Evolutionary conservation across 2,329 filamentous ascomycete species (phyloP), one percentile per base, ranked within the genome.

Genomic region (Cladobotryum mycophilum): DNA sequence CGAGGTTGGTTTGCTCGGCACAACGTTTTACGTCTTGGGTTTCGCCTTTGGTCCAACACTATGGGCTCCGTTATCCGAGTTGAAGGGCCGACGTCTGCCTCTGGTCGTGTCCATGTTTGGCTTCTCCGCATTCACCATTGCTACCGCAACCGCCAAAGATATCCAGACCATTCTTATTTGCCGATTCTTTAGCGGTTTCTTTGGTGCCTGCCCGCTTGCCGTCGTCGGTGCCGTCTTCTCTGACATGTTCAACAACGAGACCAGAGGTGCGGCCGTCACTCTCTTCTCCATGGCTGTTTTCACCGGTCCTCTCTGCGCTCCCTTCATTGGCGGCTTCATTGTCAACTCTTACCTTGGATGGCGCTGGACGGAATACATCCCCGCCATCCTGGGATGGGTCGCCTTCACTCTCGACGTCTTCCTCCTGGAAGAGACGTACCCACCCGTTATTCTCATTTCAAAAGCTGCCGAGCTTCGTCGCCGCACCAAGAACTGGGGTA

Each of bases 101-200:
- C 63, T 86, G 3, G 69, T 84, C 33, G 53, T 83, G 22, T 66
- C 79, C 58, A 82, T 84, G 77, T 82, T 85, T 60, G 82, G 82
- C 36, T 88, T 90, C 63, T 84, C 83, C 52, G 66, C 88, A 56
- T 83, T 86, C 65, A 82, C 81, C 44, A 75, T 87, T 51, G 82
- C 78, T 5, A 76, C 81, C 44, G 86, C 82, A 7, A 80, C 80
- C 3, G 78, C 76, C 53, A 83, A 87, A 60, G 84, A 84, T 54
- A 75, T 90, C 42, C 82, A 85, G 60, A 83, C 84, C 0, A 71
- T 92, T 17, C 71, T 88, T 20, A 76, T 90, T 51, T 83, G 81
- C 60, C 81, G 88, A 13, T 88, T 92, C 70, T 87, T 90, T 59
- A 72, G 73, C 53, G 87, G 88, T 45, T 85, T 87, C 63, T 86